Evolutionary conservation across 23 red algal genomes (phyloP), one percentile per base, ranked within the genome.

Genomic region (Gracilaria vermiculophylla): DNA sequence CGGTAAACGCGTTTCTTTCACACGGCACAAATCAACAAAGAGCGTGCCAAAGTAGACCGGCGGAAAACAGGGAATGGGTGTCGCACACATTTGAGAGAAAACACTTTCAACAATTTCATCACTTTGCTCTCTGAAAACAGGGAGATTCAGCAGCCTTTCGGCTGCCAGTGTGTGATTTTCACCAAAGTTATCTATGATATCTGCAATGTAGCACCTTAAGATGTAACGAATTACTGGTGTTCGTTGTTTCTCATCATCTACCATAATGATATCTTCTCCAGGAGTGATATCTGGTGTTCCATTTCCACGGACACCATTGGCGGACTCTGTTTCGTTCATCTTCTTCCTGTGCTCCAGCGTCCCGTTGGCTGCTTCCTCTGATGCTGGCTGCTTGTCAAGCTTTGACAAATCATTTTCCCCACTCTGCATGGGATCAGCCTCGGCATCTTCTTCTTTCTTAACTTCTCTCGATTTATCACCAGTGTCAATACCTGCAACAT

Each of bases 1-100:
- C 31, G 96, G 87, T 56, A 93, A 67, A 21, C 92, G 87, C 45
- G 96, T 87, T 24, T 94, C 93, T 31, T 90, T 88, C 85, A 88
- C 89, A 25, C 80, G 81, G 78, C 96, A 98, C 56, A 98, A 81
- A 50, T 98, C 96, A 21, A 95, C 83, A 64, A 98, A 93, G 75
- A 98, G 64, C 10, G 82, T 86, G 33, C 88, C 92, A 53, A 95
- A 98, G 43, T 92, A 98, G 16, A 98, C 66, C 6, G 85, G 77
- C 12, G 92, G 78, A 41, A 83, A 82, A 23, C 60, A 61, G 11
- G 91, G 80, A 0, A 33, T 42, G 6, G 96, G 96, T 50, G 91
- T 60, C 31, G 91, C 82, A 39, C 85, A 85, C 81, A 98, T 71
- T 75, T 82, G 82, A 44, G 72, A 82, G 56, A 98, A 88, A 15